phyloP scores from a whole-genome alignment of 2,329 filamentous ascomycete genomes.

The Tolypocladium amazonense region DNA sequence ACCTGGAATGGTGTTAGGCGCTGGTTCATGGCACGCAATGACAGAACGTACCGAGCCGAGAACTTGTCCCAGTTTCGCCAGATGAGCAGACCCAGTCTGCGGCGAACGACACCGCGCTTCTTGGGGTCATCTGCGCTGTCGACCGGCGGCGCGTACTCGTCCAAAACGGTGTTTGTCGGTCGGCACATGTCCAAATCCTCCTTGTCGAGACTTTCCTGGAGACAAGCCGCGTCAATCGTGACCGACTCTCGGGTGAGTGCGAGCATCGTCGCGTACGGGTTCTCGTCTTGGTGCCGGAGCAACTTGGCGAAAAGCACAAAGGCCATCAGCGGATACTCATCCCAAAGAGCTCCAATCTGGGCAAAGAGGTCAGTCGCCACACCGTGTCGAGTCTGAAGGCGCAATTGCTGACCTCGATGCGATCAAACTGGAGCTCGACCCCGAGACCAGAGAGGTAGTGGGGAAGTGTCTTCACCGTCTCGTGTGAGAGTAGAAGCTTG shows the following conservation, averaged over 20 bases:
- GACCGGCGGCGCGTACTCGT: conserved; percentile 10
- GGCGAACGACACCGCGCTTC: conserved; percentile 3
- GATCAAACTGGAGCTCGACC: conserved; percentile 3
- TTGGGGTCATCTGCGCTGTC: not conserved
- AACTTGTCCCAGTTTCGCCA: conserved; percentile 16
- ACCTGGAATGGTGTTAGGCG: conserved; percentile 1
- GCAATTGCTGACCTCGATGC: conserved; percentile 7
- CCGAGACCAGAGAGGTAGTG: not conserved
- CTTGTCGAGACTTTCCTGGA: not conserved
- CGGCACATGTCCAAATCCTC: conserved; percentile 3
- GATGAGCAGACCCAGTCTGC: conserved; percentile 9
- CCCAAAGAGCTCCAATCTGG: conserved; percentile 10
- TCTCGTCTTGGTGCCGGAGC: conserved; percentile 12
- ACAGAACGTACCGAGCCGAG: conserved; percentile 7
- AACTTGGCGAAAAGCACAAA: conserved; percentile 2
- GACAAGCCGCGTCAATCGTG: not conserved
- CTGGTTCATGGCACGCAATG: not conserved
- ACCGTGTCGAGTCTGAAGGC: too few species aligned
- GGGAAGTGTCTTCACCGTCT: not conserved
- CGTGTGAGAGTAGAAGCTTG: conserved; percentile 2
- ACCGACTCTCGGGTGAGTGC: conserved; percentile 7
- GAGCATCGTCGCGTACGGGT: conserved; percentile 14
- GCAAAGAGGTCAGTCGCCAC: not conserved
- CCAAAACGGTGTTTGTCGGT: conserved; percentile 3
- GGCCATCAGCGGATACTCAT: conserved; percentile 4